Conservation (phyloP, 495 filamentous ascomycete genomes). For the Penicillium waksmanii region DNA sequence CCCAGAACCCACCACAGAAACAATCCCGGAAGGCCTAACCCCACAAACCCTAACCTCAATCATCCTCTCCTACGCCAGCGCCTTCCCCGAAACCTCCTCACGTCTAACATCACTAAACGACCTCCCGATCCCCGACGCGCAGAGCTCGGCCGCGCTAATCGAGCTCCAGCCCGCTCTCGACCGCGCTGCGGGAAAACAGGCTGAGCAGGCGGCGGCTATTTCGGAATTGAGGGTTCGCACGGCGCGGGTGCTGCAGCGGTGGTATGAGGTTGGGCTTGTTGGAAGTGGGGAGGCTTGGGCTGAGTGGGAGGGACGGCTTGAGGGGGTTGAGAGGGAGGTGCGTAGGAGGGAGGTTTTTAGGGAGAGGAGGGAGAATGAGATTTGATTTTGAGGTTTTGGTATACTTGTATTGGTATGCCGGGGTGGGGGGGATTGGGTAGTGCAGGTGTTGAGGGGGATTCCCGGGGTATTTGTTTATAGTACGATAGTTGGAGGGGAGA, state of each 20-base stretch:
- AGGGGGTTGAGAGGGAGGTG: conserved; percentile 67
- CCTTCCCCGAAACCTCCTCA: conserved; percentile 76
- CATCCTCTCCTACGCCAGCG: conserved; percentile 72
- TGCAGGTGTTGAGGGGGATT: background rate
- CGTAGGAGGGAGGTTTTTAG: conserved; percentile 57
- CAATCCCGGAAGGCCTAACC: conserved; percentile 47
- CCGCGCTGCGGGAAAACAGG: conserved; percentile 65
- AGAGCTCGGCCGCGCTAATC: conserved; percentile 67
- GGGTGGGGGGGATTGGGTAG: background rate
- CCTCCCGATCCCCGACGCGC: conserved; percentile 72
- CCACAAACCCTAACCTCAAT: conserved; percentile 60
- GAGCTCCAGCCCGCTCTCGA: conserved; percentile 72
- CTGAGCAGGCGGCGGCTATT: conserved; percentile 71
- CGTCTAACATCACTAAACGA: conserved; percentile 79
- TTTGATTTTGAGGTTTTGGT: conserved; percentile 23
- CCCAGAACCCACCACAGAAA: conserved; percentile 34
- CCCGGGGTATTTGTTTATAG: too few species aligned
- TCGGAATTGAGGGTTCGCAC: conserved; percentile 72
- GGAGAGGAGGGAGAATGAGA: conserved; percentile 44
- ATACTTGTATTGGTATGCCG: background rate
- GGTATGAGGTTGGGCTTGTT: conserved; percentile 78
- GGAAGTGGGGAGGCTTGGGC: conserved; percentile 72
- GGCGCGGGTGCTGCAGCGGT: conserved; percentile 71
- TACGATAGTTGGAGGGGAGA: too few species aligned
- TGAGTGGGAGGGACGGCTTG: conserved; percentile 71